Evolutionary conservation across 148 eudicot genomes (phyloP), one percentile per base, ranked within the genome.

Genomic region (Fallopia convolvulus): DNA sequence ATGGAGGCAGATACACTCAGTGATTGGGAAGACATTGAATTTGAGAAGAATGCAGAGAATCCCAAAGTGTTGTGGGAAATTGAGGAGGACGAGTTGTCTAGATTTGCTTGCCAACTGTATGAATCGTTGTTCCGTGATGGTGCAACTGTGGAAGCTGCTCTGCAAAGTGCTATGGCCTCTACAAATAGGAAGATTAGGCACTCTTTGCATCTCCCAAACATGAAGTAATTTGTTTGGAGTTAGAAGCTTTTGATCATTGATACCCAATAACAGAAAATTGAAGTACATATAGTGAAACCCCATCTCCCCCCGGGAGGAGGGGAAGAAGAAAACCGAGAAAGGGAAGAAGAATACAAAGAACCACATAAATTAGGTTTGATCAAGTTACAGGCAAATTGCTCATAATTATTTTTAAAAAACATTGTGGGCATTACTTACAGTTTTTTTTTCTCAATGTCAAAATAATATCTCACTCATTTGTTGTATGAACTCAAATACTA

Each of bases 11-110:
- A 72, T 49, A 92, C 99, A 20, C 75, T 74, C 61, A 95, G 99
- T 44, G 99, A 95, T 71, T 95, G 99, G 99, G 99, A 95, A 81
- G 99, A 95, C 70, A 89, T 89, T 39, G 99, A 92, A 75, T 78
- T 83, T 13, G 99, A 95, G 79, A 89, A 79, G 83, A 82, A 13
- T 71, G 84, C 83, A 46, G 97, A 92, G 48, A 78, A 78, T 14
- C 78, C 89, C 5, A 79, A 50, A 74, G 77, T 78, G 21, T 88
- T 85, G 75, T 91, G 90, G 92, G 97, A 92, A 56, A 91, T 86
- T 63, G 97, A 92, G 75, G 99, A 95, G 76, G 97, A 91, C 60
- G 93, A 92, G 72, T 76, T 95, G 78, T 92, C 97, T 60, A 85
- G 81, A 10, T 95, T 95, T 74, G 88, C 88, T 6, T 87, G 91